A percentile compares a stretch with the other conserved stretches of the same genome.
phyloP scores from a whole-genome alignment of 2,329 filamentous ascomycete species.

The Verticillium alfalfae region DNA sequence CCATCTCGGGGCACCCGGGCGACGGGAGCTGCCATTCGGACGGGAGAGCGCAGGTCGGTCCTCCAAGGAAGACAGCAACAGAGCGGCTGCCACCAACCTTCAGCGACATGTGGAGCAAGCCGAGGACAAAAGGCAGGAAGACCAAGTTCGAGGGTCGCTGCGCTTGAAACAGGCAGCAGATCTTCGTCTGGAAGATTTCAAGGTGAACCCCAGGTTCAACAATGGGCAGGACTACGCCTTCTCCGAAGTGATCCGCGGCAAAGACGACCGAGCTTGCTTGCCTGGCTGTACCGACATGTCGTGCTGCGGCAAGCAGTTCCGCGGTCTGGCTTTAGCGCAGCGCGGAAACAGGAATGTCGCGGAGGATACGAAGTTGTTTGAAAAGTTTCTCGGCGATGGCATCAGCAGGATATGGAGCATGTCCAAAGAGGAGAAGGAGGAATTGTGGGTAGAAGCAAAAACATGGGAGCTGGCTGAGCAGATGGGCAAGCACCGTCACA shows the following conservation, averaged over 20 bases:
- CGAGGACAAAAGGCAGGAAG: neutral
- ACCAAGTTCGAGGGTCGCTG: constrained; percentile 29
- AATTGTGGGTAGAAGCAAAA: constrained; percentile 70
- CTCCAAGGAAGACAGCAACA: neutral
- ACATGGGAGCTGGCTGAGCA: constrained; percentile 67
- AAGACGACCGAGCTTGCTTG: constrained; percentile 62
- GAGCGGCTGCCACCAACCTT: neutral
- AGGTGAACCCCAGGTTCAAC: constrained; percentile 69
- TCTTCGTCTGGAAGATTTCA: constrained; percentile 70
- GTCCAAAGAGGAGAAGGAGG: constrained; percentile 53
- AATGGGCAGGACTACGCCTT: constrained; percentile 69
- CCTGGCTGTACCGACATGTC: constrained; percentile 68
- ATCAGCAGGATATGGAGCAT: constrained; percentile 55
- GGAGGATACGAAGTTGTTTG: constrained; percentile 45
- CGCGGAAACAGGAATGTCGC: constrained; percentile 30
- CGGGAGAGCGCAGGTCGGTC: constrained; percentile 14
- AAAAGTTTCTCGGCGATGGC: constrained; percentile 52
- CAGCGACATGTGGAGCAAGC: neutral
- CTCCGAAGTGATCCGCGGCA: constrained; percentile 67
- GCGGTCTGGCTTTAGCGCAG: constrained; percentile 54
- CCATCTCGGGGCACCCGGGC: constrained; percentile 20
- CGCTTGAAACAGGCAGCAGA: constrained; percentile 51
- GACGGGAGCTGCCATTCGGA: constrained; percentile 36
- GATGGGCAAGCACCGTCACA: constrained; percentile 71
- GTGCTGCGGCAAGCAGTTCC: constrained; percentile 72